phyloP scores from a whole-genome alignment of 768 basidiomycete species.

The Termitomyces sp. region DNA sequence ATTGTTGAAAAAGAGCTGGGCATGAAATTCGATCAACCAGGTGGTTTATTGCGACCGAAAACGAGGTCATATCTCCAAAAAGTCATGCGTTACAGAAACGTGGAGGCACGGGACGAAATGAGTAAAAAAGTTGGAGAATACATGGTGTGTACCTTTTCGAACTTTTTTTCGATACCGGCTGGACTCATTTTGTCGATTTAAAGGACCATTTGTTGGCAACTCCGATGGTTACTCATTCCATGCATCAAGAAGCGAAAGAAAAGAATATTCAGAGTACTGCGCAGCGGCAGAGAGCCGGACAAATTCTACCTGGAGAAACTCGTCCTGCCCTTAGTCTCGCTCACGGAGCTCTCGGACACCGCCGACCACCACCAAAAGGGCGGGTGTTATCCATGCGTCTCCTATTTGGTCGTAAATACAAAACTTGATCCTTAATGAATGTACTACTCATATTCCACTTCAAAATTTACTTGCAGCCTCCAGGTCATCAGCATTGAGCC shows the following conservation, averaged over 20 bases:
- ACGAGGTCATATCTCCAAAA: slow-evolving; percentile 78
- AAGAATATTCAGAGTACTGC: slow-evolving; percentile 22
- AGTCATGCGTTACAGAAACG: slow-evolving; percentile 53
- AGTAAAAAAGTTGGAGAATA: slow-evolving; percentile 55
- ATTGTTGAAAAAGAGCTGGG: slow-evolving; percentile 45
- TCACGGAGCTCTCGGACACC: slow-evolving; percentile 42
- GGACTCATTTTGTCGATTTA: not conserved
- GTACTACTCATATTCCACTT: slow-evolving; percentile 8
- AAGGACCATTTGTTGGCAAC: slow-evolving; percentile 68
- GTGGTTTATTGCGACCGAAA: slow-evolving; percentile 46
- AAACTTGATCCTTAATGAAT: slow-evolving; percentile 9
- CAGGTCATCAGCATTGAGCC: slow-evolving; percentile 49
- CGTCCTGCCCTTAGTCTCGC: slow-evolving; percentile 49
- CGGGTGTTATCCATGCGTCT: slow-evolving; percentile 22
- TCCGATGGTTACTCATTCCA: slow-evolving; percentile 45
- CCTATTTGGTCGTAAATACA: slow-evolving; percentile 27
- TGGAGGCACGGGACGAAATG: slow-evolving; percentile 40
- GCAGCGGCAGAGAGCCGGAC: slow-evolving; percentile 42
- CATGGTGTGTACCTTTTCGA: slow-evolving; percentile 43
- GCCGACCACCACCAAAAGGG: slow-evolving; percentile 15
- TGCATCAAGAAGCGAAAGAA: slow-evolving; percentile 38
- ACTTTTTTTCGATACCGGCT: not conserved
- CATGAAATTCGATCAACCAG: slow-evolving; percentile 28
- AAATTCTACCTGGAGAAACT: slow-evolving; percentile 52
- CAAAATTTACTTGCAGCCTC: slow-evolving; percentile 32